Conservation (phyloP, 768 basidiomycete species). For the Lactarius quietus region DNA sequence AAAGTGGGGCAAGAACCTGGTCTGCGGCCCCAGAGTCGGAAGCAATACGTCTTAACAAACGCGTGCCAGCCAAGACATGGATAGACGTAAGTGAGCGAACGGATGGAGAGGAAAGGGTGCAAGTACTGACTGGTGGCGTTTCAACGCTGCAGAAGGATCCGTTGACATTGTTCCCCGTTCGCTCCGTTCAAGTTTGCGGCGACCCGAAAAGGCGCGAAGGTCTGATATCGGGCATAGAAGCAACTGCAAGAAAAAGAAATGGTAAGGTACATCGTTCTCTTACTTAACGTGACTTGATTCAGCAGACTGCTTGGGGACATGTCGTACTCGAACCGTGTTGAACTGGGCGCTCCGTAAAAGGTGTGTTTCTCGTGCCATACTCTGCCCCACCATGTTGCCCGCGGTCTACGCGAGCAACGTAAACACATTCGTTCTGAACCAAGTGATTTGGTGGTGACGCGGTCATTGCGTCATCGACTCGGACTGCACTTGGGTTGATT, state of each 20-base stretch:
- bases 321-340: neutral
- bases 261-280: neutral
- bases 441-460: neutral
- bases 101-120: neutral
- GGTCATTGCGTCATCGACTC: neutral
- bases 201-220: neutral
- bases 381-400: neutral
- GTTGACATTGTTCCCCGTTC: neutral
- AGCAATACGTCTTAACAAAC: neutral
- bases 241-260: neutral
- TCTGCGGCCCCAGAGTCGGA: neutral
- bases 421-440: too few species aligned
- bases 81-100: constrained; percentile 7
- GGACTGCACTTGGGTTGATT: too few species aligned
- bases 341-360: neutral
- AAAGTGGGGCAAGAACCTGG: neutral
- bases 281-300: neutral
- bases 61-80: neutral
- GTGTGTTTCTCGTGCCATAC: neutral
- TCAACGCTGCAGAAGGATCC: neutral
- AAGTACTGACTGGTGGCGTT: neutral
- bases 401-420: neutral
- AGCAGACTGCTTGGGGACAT: neutral
- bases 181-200: neutral
- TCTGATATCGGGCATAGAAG: neutral